Evolutionary conservation across 148 eudicot genomes (phyloP), one percentile per base, ranked within the genome.

Genomic region (Vaccinium macrocarpon): DNA sequence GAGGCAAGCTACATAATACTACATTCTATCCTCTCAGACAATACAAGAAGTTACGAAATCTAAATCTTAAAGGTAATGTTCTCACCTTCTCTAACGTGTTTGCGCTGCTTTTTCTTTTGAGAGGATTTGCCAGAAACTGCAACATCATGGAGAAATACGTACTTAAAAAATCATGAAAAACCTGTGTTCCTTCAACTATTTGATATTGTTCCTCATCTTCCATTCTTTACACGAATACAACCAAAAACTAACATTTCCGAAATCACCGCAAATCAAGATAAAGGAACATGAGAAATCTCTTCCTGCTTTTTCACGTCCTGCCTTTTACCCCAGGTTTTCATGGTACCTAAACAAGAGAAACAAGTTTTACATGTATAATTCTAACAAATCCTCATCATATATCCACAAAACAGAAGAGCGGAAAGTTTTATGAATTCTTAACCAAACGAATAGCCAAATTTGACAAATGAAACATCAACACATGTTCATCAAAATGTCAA

Each of bases 21-120:
- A 56, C 25, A 74, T 19, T 53, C 57, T 8, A 27, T 35, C 23
- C n/a, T 10, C 73, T 61, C 71, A 71, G 15, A 66, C 52, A 29
- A 27, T 5, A 19, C 27, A 35, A 10, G 23, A 15, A 29, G 10
- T 21, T 10, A 76, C 11, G 14, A 5, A 11, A 4, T 70, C 13
- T 11, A 68, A 19, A 29, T 83, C 82, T 35, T 48, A 62, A 70
- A 38, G 50, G n/a, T 23, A 57, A 5, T 75, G 18, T 29, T 25
- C 76, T 78, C 81, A 89, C 88, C 89, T 84, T 86, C 90, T 76
- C 86, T 87, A 68, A 35, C 84, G 71, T 62, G 79, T 72, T 89
- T 90, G 19, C 70, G 83, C 86, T 79, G 88, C 88, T 82, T 90
- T 59, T 84, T 85, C 80, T 84, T 87, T 38, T 81, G 84, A 5